phyloP scores from a whole-genome alignment of 2,329 filamentous ascomycete genomes.

The Colletotrichum chlorophyti region DNA sequence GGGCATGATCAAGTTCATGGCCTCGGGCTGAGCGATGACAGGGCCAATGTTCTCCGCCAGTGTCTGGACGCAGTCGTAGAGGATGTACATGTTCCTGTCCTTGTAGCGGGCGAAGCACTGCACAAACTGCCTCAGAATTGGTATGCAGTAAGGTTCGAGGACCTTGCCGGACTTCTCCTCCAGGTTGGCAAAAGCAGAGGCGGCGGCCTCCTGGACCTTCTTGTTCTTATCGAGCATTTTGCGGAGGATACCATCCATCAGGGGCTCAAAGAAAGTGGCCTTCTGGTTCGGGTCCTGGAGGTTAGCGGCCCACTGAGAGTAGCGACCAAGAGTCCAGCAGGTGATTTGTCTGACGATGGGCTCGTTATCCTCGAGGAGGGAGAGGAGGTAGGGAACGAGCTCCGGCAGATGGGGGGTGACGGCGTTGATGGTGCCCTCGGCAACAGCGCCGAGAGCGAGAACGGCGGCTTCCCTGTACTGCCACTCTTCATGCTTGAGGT shows the following conservation, averaged over 20 bases:
- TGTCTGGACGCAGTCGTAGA: constrained; percentile 98
- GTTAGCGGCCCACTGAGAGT: constrained; percentile 89
- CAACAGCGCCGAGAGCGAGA: constrained; percentile 90
- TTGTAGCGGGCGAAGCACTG: constrained; percentile 95
- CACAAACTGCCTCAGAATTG: constrained; percentile 92
- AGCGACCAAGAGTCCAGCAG: constrained; percentile 95
- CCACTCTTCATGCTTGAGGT: constrained; percentile 89
- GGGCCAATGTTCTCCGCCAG: constrained; percentile 90
- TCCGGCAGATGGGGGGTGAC: constrained; percentile 91
- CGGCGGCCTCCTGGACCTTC: constrained; percentile 94
- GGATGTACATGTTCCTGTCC: constrained; percentile 97
- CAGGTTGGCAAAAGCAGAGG: constrained; percentile 93
- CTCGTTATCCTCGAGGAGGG: constrained; percentile 82
- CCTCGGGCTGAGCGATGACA: constrained; percentile 77
- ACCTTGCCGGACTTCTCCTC: constrained; percentile 89
- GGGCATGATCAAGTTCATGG: constrained; percentile 91
- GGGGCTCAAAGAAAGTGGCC: constrained; percentile 84
- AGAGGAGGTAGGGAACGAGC: constrained; percentile 88
- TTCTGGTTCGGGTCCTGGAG: constrained; percentile 72
- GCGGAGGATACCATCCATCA: constrained; percentile 94
- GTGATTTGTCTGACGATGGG: constrained; percentile 96
- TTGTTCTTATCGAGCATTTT: constrained; percentile 98
- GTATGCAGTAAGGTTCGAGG: constrained; percentile 83
- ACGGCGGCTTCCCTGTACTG: constrained; percentile 92
- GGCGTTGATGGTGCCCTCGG: constrained; percentile 90